Evolutionary conservation across 1,139 yeast genomes (phyloP), one percentile per base, ranked within the genome.

Genomic region (Trichomonascaceae sp.): DNA sequence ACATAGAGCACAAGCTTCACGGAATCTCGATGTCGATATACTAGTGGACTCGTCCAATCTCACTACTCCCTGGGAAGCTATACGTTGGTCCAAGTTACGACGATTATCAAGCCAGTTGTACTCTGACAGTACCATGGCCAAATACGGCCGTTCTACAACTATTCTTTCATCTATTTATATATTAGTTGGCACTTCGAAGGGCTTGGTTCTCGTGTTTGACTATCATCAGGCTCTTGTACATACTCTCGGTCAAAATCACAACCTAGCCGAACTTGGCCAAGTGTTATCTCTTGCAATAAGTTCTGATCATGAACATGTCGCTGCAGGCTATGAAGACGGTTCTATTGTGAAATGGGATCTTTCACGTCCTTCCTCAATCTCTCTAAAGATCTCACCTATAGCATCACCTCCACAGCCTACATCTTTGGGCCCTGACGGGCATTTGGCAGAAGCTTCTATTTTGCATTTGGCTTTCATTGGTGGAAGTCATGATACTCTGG

Each of bases 111-210:
- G 68, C 15, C 68, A 67, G 36, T 57, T 78, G 5, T 73, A 69
- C 51, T 68, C 79, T 0, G 70, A 73, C 9, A 65, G 70, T 1
- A 71, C 76, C 6, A 58, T 64, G 19, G 53, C 70, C 2, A 62
- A 65, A 8, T 76, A 78, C 60, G 96, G 95, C 0, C 64, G 67
- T 1, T 79, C 84, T 0, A 70, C 76, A 0, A 69, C 71, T 22
- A 63, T 85, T 8, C 71, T 75, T 3, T 75, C 83, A 0, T 76
- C 82, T 1, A 74, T 82, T 2, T 74, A 74, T 53, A 74, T 88
- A 1, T 81, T 80, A 0, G 63, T 87, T 12, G 95, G 89, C 1
- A 87, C 95, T 0, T 63, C 76, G 1, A 74, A 74, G 50, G 91
- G 91, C 1, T 70, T 67, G 48, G 74, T 86, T 0, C 66, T 85